Base-by-base conservation (phyloP, 257 asterid species). In the Agastache rugosa region DNA sequence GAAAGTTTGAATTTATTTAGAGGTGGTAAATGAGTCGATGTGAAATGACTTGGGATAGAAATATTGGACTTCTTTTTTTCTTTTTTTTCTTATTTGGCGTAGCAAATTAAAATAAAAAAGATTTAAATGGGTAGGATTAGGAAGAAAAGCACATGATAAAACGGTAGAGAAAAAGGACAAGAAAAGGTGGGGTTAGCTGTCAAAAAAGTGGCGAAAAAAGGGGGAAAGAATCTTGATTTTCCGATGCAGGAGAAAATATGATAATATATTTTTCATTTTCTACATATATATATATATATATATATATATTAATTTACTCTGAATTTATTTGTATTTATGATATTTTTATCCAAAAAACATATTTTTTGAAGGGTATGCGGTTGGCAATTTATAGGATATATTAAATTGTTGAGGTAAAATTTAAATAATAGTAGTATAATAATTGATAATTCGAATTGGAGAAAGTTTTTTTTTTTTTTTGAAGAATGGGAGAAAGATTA, bases 221-320 rank as follows among this genome's bases (percentile, higher is more conserved):
- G 67, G 84, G 73, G 76, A 84, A 82, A 82, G 91, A 82, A 82
- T 85, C 88, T 69, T 71, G 85, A 82, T 78, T 81, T 75, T 55
- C 68, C 74, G 63, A 37, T 53, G 51, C 60, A 34, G 77, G 70
- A 29, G 50, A 31, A 73, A 48, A 55, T 6, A 37, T 39, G 12
- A 8, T 12, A 9, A 31, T 31, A 5, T 31, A 31, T 31, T 3
- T 31, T 31, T 29, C 5, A 31, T 31, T 31, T 31, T 5, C n/a
- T n/a, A n/a, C n/a, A n/a, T n/a, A n/a, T n/a, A n/a, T n/a, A n/a
- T n/a, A n/a, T n/a, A n/a, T n/a, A n/a, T n/a, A n/a, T n/a, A n/a
- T n/a, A n/a, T n/a, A n/a, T n/a, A n/a, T n/a, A n/a, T n/a, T n/a
- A 3, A 29, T 29, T 29, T 3, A 5, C 34, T 29, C 34, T 29